These are phyloP conservation scores for Beauveria brongniartii DNA, from an alignment of 2,329 filamentous ascomycete species.

Conservation along the genomic window DNA sequence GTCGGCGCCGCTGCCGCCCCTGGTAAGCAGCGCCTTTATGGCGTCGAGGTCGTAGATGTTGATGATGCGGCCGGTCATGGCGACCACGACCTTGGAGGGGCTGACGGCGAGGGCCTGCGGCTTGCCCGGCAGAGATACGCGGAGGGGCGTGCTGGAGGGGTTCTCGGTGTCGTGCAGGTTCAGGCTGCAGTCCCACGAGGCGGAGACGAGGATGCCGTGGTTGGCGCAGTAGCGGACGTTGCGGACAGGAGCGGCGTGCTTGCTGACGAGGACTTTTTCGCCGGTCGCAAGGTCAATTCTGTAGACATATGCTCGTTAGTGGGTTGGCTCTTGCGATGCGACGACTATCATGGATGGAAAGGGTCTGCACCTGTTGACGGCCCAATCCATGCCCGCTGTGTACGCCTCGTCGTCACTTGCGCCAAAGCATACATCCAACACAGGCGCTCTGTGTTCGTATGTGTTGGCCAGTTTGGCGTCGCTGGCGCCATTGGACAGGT, in stretches of 20 bases:
- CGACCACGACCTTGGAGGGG: constrained; percentile 77
- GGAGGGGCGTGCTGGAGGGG: constrained; percentile 47
- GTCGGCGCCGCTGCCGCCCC: constrained; percentile 32
- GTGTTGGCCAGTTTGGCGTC: constrained; percentile 54
- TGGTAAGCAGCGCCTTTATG: constrained; percentile 47
- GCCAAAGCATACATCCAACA: constrained; percentile 89
- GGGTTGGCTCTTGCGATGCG: background rate
- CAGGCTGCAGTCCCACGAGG: constrained; percentile 88
- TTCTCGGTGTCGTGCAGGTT: constrained; percentile 66
- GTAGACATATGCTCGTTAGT: background rate
- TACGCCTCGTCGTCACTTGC: constrained; percentile 75
- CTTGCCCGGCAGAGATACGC: constrained; percentile 70
- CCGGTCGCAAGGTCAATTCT: constrained; percentile 63
- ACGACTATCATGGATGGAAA: background rate
- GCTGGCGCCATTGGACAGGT: constrained; percentile 53
- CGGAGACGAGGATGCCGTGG: constrained; percentile 73
- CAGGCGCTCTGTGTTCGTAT: constrained; percentile 74
- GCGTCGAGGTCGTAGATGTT: constrained; percentile 85
- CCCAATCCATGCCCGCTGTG: constrained; percentile 78
- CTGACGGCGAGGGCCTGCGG: constrained; percentile 79
- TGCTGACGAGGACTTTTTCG: constrained; percentile 66
- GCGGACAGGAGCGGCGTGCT: constrained; percentile 72
- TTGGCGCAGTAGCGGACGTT: constrained; percentile 73
- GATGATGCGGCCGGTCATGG: constrained; percentile 89
- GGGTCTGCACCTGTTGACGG: constrained; percentile 60